Evolutionary conservation across 2,329 filamentous ascomycete species (phyloP), one percentile per base, ranked within the genome.

Genomic region (Corniculantispora saksenae): DNA sequence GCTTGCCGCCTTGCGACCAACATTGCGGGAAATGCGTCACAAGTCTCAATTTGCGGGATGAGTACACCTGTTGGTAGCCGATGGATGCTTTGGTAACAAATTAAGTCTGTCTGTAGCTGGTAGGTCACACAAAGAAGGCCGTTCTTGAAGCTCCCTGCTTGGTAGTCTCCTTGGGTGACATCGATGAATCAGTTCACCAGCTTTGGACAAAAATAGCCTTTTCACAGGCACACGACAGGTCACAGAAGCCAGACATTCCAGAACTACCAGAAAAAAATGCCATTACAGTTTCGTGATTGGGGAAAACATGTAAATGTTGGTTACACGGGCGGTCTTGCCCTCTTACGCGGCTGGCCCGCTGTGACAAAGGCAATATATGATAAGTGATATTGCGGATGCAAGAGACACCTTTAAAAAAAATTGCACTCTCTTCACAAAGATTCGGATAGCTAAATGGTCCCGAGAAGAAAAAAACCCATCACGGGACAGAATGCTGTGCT

Each of bases 291-390:
- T 29, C 23, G 48, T 58, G 15, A 45, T 21, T 21, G 32, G 32
- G n/a, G n/a, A n/a, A 59, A 57, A 23, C 40, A 32, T 23, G 54
- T 23, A 32, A 19, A 19, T 60, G 21, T 60, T 60, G 57, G 57
- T 60, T 40, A 50, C 57, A 60, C 57, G n/a, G 32, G 29, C 17
- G 13, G 57, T 60, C 57, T 60, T 60, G 21, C 29, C 27, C 55
- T 40, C 32, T 51, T 45, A 60, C 57, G 57, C 29, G 47, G 45
- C 57, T 40, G 6, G 38, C 38, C 13, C 57, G 57, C 57, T 27
- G 47, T 19, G 57, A 40, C 1, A 10, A 60, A 23, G 17, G 32
- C 29, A 4, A 60, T 10, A 50, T n/a, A 60, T 51, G 57, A 60
- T 21, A 27, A 19, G 57, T 60, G 23, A 60, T 58, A 19, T n/a